These are phyloP conservation scores for Capronia americana DNA, from an alignment of 2,329 filamentous ascomycete genomes.

Conservation along the genomic window DNA sequence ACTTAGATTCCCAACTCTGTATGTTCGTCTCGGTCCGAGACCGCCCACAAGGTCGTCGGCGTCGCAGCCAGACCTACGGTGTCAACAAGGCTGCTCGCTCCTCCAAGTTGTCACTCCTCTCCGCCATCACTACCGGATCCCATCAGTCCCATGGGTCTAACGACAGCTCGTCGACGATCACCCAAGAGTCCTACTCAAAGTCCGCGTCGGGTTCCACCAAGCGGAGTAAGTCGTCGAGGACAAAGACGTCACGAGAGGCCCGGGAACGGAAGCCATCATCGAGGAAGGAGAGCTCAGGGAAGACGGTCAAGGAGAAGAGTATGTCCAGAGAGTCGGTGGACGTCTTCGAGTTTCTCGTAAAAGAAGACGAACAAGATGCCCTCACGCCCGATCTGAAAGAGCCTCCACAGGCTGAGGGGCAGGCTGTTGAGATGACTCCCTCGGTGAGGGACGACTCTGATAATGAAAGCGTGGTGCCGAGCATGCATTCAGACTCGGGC, in stretches of 20 bases:
- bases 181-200: constrained; percentile 39
- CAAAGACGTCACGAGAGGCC: constrained; percentile 20
- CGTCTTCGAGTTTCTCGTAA: constrained; percentile 37
- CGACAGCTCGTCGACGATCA: constrained; percentile 37
- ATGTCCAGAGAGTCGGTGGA: constrained; percentile 35
- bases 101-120: constrained; percentile 40
- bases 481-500: constrained; percentile 46
- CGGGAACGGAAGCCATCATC: constrained; percentile 14
- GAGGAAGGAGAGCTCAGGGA: constrained; percentile 8
- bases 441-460: constrained; percentile 31
- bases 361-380: constrained; percentile 28
- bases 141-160: constrained; percentile 37
- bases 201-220: constrained; percentile 27
- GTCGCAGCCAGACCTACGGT: constrained; percentile 35
- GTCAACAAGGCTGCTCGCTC: constrained; percentile 37
- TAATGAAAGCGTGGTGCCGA: constrained; percentile 36
- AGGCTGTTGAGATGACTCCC: constrained; percentile 7
- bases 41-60: constrained; percentile 34
- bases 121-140: constrained; percentile 36
- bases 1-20: constrained; percentile 18
- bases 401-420: not conserved
- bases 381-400: constrained; percentile 14
- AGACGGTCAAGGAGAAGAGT: constrained; percentile 23
- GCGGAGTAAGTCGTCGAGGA: constrained; percentile 25
- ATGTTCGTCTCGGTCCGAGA: constrained; percentile 36